Evolutionary conservation across 257 asterid species (phyloP).

Genomic region (Perilla frutescens): DNA sequence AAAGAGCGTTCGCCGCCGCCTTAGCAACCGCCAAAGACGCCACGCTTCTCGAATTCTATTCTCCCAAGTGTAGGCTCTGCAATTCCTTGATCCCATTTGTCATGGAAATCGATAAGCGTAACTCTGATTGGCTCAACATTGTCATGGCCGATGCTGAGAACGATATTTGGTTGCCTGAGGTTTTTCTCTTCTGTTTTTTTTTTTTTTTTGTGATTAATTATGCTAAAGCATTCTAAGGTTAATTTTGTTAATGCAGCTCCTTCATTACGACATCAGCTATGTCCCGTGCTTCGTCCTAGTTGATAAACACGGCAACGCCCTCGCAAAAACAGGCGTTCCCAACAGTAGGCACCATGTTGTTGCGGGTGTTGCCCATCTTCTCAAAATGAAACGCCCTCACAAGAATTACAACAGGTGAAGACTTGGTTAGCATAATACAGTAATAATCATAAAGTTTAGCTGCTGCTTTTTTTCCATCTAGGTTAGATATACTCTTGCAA

Average conservation of each 20-base stretch:
- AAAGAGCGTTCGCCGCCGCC: slow-evolving; percentile 77
- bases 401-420: not conserved
- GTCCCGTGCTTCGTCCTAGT: slow-evolving; percentile 26
- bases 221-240: not conserved
- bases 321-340: slow-evolving; percentile 10
- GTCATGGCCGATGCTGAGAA: slow-evolving; percentile 88
- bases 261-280: slow-evolving; percentile 9
- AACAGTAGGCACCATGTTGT: slow-evolving; percentile 19
- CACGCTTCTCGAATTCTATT: slow-evolving; percentile 82
- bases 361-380: slow-evolving; percentile 21
- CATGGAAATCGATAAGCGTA: slow-evolving; percentile 66
- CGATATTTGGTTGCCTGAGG: slow-evolving; percentile 89
- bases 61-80: slow-evolving; percentile 86
- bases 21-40: slow-evolving; percentile 71
- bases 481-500: no score
- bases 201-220: not conserved
- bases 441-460: no score
- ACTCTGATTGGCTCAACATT: slow-evolving; percentile 73
- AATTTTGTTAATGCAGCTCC: not conserved
- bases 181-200: not conserved
- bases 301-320: slow-evolving; percentile 15
- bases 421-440: no score
- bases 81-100: slow-evolving; percentile 72
- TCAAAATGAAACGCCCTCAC: not conserved
- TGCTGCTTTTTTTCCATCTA: no score